Percentiles rank a stretch among this genome's conserved stretches.
Conservation (phyloP, 441 rosid genomes). For the Adansonia madagascariensis region DNA sequence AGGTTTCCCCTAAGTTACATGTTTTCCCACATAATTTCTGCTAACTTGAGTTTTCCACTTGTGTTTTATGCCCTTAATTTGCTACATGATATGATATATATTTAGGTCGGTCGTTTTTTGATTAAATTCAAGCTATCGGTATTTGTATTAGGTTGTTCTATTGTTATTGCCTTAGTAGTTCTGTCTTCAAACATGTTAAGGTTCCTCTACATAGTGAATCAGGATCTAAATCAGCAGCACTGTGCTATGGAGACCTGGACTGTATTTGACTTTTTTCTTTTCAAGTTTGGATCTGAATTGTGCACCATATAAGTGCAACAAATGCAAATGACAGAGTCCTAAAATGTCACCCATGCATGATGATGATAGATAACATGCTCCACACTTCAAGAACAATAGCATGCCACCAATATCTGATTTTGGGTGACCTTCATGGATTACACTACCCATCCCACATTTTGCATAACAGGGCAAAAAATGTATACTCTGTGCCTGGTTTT, state of each 20-base stretch:
- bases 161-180: neutral
- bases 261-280: neutral
- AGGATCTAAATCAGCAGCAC: neutral
- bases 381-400: neutral
- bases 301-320: neutral
- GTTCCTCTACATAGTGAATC: neutral
- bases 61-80: conserved; percentile 4
- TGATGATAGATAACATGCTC: conserved; percentile 9
- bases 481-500: neutral
- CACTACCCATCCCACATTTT: neutral
- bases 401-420: neutral
- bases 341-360: neutral
- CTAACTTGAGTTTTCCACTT: neutral
- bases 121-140: conserved; percentile 24
- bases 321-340: neutral
- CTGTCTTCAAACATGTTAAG: conserved; percentile 2
- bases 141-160: neutral
- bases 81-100: neutral
- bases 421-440: neutral
- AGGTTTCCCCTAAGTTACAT: neutral
- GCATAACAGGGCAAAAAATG: neutral
- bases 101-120: neutral
- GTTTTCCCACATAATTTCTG: neutral
- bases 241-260: neutral
- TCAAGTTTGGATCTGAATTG: neutral